phyloP scores from a whole-genome alignment of 2,329 filamentous ascomycete genomes.

The Rutstroemia sp. region DNA sequence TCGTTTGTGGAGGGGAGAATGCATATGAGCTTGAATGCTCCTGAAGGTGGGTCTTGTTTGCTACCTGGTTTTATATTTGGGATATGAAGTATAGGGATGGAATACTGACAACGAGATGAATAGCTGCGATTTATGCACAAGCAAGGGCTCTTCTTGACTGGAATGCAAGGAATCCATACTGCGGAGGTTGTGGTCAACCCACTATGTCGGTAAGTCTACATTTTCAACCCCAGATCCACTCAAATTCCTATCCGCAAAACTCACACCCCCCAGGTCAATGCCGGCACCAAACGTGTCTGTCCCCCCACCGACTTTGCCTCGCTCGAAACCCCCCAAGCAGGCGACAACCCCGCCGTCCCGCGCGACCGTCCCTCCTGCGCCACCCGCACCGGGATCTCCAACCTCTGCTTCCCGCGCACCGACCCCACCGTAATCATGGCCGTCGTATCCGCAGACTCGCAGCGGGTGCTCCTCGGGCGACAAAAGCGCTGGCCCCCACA shows the following conservation, averaged over 20 bases:
- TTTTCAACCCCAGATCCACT: not conserved
- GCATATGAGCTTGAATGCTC: conserved; percentile 37
- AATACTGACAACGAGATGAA: no score
- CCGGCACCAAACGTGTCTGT: conserved; percentile 73
- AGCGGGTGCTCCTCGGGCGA: conserved; percentile 65
- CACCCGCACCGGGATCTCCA: conserved; percentile 79
- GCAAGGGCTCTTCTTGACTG: conserved; percentile 85
- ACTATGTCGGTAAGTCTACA: conserved; percentile 56
- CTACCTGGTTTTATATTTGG: not conserved
- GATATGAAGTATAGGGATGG: not conserved
- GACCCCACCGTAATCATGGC: conserved; percentile 88
- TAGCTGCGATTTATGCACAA: conserved; percentile 86
- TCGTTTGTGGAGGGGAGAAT: conserved; percentile 61
- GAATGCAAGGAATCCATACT: conserved; percentile 90
- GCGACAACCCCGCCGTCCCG: conserved; percentile 33
- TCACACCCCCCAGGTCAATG: conserved; percentile 38
- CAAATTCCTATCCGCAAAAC: not conserved
- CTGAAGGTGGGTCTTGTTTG: conserved; percentile 35
- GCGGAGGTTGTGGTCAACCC: conserved; percentile 76
- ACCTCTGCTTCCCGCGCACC: conserved; percentile 85
- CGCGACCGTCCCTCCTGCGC: conserved; percentile 62
- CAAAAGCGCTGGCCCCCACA: conserved; percentile 73
- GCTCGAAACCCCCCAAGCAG: conserved; percentile 31
- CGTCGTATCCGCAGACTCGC: conserved; percentile 72
- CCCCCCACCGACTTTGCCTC: conserved; percentile 57